Evolutionary conservation across 1,139 yeast species (phyloP), one percentile per base, ranked within the genome.

Genomic region (Arxiozyma slooffiae): DNA sequence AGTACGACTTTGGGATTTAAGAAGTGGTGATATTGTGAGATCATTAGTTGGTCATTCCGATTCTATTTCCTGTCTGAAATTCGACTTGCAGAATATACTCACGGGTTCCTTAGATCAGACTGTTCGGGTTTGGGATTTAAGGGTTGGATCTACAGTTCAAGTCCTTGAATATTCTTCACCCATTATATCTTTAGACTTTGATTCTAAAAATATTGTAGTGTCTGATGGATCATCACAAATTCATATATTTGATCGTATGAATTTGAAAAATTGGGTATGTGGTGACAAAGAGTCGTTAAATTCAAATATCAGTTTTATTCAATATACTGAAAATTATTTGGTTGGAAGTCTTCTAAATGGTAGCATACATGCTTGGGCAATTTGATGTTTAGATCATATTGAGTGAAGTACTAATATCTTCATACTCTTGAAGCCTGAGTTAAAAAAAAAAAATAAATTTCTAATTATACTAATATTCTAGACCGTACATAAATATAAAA

Each of bases 1-100:
- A 14, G 88, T 85, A 7, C 69, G 90, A 51, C 69, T 85, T 41
- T 85, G 92, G 92, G 92, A 85, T 66, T 66, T 84, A 55, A 74
- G 90, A 56, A 74, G 80, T 37, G 88, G 88, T 9, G 82, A 79
- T 55, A 82, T 81, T 14, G 79, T 81, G 41, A 71, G 89, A 52
- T 73, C 82, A 7, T 67, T 85, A 34, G 72, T 78, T 42, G 92
- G 90, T 1, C 92, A 83, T 61, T 80, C 85, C 0, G 83, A 81
- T 2, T 79, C 88, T 2, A 79, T 85, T 18, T 79, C 88, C 0
- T 73, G 82, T 42, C 68, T 85, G 38, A 85, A 82, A 62, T 84
- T 85, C 66, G 88, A 83, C 63, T 81, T 80, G 36, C 70, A 71
- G 52, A 78, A 80, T 61, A 64, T 85, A 44, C 75, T 81, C 7